Percentiles rank a stretch among this genome's conserved stretches.
phyloP scores from a whole-genome alignment of 768 basidiomycete species.

The Aureoboletus auriporus region DNA sequence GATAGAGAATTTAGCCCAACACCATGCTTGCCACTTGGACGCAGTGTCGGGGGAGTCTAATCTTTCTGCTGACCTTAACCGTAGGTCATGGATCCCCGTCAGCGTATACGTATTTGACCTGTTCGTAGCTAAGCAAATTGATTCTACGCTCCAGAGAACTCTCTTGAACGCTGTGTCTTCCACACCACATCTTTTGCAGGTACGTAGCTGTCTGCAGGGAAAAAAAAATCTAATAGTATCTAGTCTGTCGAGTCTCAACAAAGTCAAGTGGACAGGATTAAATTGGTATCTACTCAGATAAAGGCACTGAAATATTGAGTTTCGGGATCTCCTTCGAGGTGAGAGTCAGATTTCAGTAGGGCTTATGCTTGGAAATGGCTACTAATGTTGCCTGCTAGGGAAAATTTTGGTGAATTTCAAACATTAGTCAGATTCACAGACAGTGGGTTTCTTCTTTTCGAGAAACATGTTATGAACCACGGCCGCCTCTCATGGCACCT shows the following conservation, averaged over 20 bases:
- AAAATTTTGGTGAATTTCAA: too few species aligned
- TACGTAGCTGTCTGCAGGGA: slow-evolving; percentile 15
- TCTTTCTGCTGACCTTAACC: not conserved
- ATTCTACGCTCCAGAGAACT: slow-evolving; percentile 20
- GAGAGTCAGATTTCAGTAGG: too few species aligned
- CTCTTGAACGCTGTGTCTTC: slow-evolving; percentile 36
- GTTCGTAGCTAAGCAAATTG: slow-evolving; percentile 18
- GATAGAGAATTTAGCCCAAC: slow-evolving; percentile 35
- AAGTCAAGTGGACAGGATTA: slow-evolving; percentile 47
- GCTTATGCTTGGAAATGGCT: too few species aligned
- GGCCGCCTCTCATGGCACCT: slow-evolving; percentile 39
- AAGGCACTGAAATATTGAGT: slow-evolving; percentile 46
- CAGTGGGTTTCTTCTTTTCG: not conserved
- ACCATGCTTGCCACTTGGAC: slow-evolving; percentile 29
- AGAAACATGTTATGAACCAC: slow-evolving; percentile 40
- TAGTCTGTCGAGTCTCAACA: slow-evolving; percentile 48
- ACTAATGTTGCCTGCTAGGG: too few species aligned
- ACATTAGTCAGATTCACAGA: too few species aligned
- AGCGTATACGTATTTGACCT: slow-evolving; percentile 1
- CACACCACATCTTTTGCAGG: slow-evolving; percentile 51
- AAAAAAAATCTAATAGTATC: not conserved
- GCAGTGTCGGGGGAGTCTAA: slow-evolving; percentile 8
- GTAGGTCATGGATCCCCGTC: slow-evolving; percentile 8
- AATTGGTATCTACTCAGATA: slow-evolving; percentile 44
- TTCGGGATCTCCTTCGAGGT: not conserved